Evolutionary conservation across 108 stramenopile genomes (phyloP).

Genomic region (Stephanodiscus triporus): DNA sequence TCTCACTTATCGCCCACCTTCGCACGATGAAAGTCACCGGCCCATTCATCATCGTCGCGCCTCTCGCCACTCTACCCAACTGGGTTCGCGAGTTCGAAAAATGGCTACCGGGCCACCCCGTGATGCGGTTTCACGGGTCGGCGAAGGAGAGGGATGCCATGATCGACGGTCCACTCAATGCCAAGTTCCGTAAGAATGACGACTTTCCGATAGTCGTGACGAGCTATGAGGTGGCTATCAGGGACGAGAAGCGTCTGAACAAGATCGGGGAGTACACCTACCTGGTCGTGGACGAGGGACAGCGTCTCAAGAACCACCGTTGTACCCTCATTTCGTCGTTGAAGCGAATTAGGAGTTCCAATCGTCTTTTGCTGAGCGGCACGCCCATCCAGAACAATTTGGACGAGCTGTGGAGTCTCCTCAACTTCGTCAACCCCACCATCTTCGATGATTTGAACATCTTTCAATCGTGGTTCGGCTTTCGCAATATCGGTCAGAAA

Average conservation of each 20-base stretch:
- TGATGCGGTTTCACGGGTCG: conserved; percentile 94
- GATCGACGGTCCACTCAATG: conserved; percentile 71
- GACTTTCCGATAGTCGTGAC: conserved; percentile 95
- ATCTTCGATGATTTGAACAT: conserved; percentile 98
- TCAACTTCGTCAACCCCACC: conserved; percentile 98
- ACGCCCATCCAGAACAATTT: conserved; percentile 95
- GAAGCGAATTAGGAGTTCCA: conserved; percentile 83
- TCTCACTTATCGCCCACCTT: conserved; percentile 93
- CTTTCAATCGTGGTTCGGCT: conserved; percentile 98
- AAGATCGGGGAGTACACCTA: conserved; percentile 86
- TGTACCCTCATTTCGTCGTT: conserved; percentile 92
- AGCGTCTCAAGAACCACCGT: conserved; percentile 96
- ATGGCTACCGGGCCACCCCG: conserved; percentile 92
- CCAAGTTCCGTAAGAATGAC: conserved; percentile 57
- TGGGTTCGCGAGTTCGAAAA: conserved; percentile 97
- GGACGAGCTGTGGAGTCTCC: conserved; percentile 96
- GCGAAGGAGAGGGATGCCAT: conserved; percentile 81
- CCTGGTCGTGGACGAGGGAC: conserved; percentile 98
- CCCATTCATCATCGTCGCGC: conserved; percentile 95
- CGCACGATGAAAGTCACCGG: conserved; percentile 86
- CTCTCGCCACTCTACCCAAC: conserved; percentile 98
- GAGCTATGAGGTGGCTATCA: conserved; percentile 93
- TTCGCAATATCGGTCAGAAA: conserved; percentile 96
- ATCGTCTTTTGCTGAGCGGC: conserved; percentile 93
- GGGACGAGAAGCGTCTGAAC: conserved; percentile 76